phyloP scores from a whole-genome alignment of 139 green algal species.

The Mesotaenium endlicherianum region DNA sequence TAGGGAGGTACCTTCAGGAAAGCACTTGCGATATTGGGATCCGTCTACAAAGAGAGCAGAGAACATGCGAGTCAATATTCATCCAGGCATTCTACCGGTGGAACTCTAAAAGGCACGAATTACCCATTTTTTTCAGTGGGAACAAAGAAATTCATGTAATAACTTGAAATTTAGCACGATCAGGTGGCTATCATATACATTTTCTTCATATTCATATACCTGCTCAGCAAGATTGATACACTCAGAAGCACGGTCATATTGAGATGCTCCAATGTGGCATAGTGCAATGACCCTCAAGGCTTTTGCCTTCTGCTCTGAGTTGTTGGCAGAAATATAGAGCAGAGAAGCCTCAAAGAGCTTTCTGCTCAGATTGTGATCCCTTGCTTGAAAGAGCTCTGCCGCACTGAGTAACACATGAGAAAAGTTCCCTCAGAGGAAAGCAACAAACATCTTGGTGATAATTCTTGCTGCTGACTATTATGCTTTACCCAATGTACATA shows the following conservation, averaged over 20 bases:
- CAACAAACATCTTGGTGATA: too few relatives aligned
- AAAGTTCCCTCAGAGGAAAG: background rate
- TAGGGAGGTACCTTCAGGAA: constrained; percentile 17
- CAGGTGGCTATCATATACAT: too few relatives aligned
- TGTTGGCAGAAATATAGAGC: constrained; percentile 2
- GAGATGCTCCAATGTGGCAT: constrained; percentile 16
- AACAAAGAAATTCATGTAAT: too few relatives aligned
- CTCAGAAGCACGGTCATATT: constrained; percentile 26
- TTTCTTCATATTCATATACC: background rate
- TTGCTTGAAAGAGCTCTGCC: constrained; percentile 16
- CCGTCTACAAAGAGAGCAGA: constrained; percentile 9
- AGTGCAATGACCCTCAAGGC: constrained; percentile 25
- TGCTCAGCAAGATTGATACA: constrained; percentile 29
- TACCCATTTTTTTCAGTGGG: too few relatives aligned
- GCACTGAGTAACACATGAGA: constrained; percentile 11
- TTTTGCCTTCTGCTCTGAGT: constrained; percentile 19
- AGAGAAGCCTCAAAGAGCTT: constrained; percentile 22
- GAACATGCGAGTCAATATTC: too few relatives aligned
- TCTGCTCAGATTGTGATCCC: constrained; percentile 1
- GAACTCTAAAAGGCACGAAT: too few relatives aligned
- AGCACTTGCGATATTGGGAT: constrained; percentile 11
- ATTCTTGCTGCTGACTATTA: too few relatives aligned
- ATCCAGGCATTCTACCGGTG: too few relatives aligned
- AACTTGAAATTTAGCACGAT: too few relatives aligned
- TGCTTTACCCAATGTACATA: too few relatives aligned